Conservation (phyloP, 306 rosid species). For the Adenanthera pavonina region DNA sequence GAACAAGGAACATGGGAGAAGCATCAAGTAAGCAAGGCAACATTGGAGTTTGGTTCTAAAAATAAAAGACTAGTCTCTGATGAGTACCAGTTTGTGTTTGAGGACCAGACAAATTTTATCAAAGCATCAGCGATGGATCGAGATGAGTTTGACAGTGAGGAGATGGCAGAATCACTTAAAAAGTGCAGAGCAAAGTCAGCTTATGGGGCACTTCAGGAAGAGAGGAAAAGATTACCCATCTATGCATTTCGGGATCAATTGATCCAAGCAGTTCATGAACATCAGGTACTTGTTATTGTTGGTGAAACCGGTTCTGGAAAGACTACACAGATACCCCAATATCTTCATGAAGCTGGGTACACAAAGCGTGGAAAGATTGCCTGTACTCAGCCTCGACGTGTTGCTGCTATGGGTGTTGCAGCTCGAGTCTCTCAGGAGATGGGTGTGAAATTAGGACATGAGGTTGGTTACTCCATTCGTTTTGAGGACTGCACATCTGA, state of each 20-base stretch:
- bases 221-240: slow-evolving; percentile 80
- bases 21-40: slow-evolving; percentile 90
- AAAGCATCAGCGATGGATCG: slow-evolving; percentile 90
- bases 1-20: slow-evolving; percentile 99
- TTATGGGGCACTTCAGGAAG: slow-evolving; percentile 84
- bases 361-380: slow-evolving; percentile 95
- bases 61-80: slow-evolving; percentile 72
- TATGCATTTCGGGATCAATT: slow-evolving; percentile 75
- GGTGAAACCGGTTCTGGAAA: slow-evolving; percentile 99
- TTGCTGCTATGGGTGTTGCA: slow-evolving; percentile 98
- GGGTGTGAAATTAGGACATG: slow-evolving; percentile 97
- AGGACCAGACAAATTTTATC: slow-evolving; percentile 93
- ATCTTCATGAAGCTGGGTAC: slow-evolving; percentile 95
- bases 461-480: slow-evolving; percentile 98
- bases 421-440: slow-evolving; percentile 96
- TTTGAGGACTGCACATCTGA: slow-evolving; percentile 98
- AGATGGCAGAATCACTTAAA: slow-evolving; percentile 54
- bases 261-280: slow-evolving; percentile 72
- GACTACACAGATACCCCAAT: slow-evolving; percentile 95
- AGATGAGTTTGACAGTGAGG: slow-evolving; percentile 65
- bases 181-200: slow-evolving; percentile 73
- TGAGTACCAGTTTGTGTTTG: slow-evolving; percentile 90
- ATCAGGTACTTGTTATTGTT: slow-evolving; percentile 95
- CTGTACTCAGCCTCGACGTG: slow-evolving; percentile 96
- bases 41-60: slow-evolving; percentile 76